Percentiles rank a stretch among this genome's conserved stretches.
phyloP scores from a whole-genome alignment of 306 rosid genomes.

The Begonia loranthoides region DNA sequence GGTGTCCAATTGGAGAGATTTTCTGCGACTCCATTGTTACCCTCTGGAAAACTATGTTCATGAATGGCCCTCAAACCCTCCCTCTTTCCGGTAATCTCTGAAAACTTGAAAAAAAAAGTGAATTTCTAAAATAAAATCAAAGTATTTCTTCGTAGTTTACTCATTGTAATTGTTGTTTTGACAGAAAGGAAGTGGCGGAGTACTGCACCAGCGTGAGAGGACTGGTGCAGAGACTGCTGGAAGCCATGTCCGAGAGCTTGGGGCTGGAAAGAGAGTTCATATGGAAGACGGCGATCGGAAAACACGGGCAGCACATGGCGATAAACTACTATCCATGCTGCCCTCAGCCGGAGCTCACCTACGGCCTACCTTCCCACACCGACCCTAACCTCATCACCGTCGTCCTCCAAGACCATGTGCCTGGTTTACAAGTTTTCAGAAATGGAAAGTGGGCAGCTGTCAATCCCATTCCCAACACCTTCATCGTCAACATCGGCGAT shows the following conservation, averaged over 20 bases:
- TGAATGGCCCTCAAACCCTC: constrained; percentile 40
- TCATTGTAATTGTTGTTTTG: too few species aligned
- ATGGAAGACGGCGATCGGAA: constrained; percentile 25
- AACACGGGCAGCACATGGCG: constrained; percentile 41
- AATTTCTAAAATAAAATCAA: too few species aligned
- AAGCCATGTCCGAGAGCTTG: constrained; percentile 37
- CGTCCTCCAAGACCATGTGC: too few species aligned
- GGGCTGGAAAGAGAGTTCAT: too few species aligned
- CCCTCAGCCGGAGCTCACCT: constrained; percentile 43
- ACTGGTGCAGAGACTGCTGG: constrained; percentile 20
- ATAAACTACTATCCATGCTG: constrained; percentile 42
- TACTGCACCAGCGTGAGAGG: constrained; percentile 28
- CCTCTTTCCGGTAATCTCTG: constrained; percentile 20
- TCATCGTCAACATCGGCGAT: too few species aligned
- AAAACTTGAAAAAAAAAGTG: not conserved
- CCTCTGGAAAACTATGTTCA: constrained; percentile 23
- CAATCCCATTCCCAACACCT: too few species aligned
- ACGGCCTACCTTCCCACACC: too few species aligned
- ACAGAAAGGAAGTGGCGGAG: constrained; percentile 20
- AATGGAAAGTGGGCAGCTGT: too few species aligned
- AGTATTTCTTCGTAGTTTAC: too few species aligned
- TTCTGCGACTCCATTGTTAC: constrained; percentile 35
- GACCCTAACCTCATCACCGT: too few species aligned
- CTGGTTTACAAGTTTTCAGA: too few species aligned
- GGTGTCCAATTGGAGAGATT: too few species aligned